phyloP scores from a whole-genome alignment of 352 stramenopile species.

The Pythium apleroticum region DNA sequence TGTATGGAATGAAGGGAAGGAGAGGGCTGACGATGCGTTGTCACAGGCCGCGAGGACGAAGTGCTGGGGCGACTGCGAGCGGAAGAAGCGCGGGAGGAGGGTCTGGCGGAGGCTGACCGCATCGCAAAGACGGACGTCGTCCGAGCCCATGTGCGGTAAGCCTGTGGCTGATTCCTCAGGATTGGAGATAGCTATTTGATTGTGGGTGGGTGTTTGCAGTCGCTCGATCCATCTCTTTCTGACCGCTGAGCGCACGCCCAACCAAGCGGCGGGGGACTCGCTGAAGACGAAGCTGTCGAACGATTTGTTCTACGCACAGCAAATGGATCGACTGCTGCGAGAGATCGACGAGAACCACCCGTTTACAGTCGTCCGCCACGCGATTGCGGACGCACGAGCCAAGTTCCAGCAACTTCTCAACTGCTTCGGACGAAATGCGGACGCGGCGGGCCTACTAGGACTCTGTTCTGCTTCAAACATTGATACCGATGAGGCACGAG shows the following conservation, averaged over 20 bases:
- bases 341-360: slow-evolving; percentile 31
- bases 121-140: slow-evolving; percentile 1
- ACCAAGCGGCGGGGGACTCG: background rate
- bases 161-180: background rate
- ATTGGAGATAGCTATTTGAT: background rate
- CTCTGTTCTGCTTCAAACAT: background rate
- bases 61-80: slow-evolving; percentile 21
- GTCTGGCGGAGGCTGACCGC: background rate
- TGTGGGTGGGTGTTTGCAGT: slow-evolving; percentile 4
- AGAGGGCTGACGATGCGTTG: background rate
- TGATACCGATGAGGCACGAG: background rate
- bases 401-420: slow-evolving; percentile 31
- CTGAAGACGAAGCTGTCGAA: slow-evolving; percentile 28
- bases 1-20: background rate
- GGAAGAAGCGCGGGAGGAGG: slow-evolving; percentile 2
- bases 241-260: slow-evolving; percentile 4
- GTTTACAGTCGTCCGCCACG: slow-evolving; percentile 28
- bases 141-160: slow-evolving; percentile 12
- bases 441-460: background rate
- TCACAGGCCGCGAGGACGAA: slow-evolving; percentile 29
- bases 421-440: background rate
- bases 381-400: slow-evolving; percentile 25
- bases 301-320: slow-evolving; percentile 40
- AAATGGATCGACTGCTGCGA: slow-evolving; percentile 41
- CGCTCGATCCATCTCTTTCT: slow-evolving; percentile 35